Evolutionary conservation across 129 eudicot species (phyloP), one percentile per base, ranked within the genome.

Genomic region (Erigeron canadensis): DNA sequence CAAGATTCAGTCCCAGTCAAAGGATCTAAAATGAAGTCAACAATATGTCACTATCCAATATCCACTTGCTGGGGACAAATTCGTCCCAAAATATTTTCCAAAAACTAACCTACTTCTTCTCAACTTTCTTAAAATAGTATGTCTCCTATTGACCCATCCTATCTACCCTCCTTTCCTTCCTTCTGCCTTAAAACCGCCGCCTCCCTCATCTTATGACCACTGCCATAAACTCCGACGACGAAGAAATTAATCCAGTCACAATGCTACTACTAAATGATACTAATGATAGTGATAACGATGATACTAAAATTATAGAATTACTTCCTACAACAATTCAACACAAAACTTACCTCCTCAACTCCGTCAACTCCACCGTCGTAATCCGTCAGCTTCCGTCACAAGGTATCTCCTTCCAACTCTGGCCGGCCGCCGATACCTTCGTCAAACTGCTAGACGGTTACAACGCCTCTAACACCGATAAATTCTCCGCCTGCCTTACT

Each of bases 401-500:
- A 72, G 97, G 97, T 57, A 80, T 91, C 76, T 86, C 97, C n/a
- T 89, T 89, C 85, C 96, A 94, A 81, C 95, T 89, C 76, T 94
- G 98, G 98, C 98, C 98, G 1, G 96, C 95, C 54, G 95, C 98
- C 45, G 59, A 81, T 43, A 79, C 92, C 12, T 85, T 89, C 47
- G 80, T 89, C 79, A 71, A 81, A 55, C 91, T 91, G 72, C 88
- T 89, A 59, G 88, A 85, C 81, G 3, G 8, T 66, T 79, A 70
- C 64, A 18, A 51, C 6, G 19, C 50, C 7, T 75, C 79, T 6
- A 58, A 51, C 70, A 42, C 83, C 44, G 71, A 71, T 67, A n/a
- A 80, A 37, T 41, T 73, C 59, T 68, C 81, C 78, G 51, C 75
- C 69, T 38, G 50, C 23, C 42, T 83, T 8, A 73, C 70, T 42